Evolutionary conservation across 2,329 filamentous ascomycete genomes (phyloP).

Genomic region (Aspergillus sp.): DNA sequence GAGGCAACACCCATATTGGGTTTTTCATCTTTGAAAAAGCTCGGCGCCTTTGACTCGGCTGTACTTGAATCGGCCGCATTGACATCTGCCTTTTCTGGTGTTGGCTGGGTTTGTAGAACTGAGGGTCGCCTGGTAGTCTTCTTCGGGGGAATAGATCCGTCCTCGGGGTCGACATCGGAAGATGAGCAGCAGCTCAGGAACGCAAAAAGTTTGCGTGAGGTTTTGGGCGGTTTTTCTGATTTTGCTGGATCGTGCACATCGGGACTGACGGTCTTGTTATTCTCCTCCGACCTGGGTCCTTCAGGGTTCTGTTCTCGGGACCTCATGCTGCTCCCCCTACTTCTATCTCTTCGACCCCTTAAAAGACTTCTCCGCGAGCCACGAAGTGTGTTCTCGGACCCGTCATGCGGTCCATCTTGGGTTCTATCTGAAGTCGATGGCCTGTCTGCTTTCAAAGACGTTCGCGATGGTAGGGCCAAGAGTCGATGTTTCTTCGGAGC

Average conservation of each 20-base stretch:
- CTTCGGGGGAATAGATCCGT: slow-evolving; percentile 46
- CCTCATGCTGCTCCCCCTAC: slow-evolving; percentile 59
- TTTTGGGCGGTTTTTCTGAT: slow-evolving; percentile 42
- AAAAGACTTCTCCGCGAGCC: slow-evolving; percentile 67
- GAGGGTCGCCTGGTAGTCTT: slow-evolving; percentile 43
- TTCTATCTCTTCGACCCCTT: slow-evolving; percentile 64
- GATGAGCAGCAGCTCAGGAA: slow-evolving; percentile 52
- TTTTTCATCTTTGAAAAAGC: slow-evolving; percentile 40
- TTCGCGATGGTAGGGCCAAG: slow-evolving; percentile 38
- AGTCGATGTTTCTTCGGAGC: slow-evolving; percentile 38
- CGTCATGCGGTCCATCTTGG: slow-evolving; percentile 34
- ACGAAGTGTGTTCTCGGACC: slow-evolving; percentile 59
- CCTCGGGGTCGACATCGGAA: slow-evolving; percentile 46
- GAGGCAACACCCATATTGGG: slow-evolving; percentile 30
- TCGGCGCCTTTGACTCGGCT: slow-evolving; percentile 39
- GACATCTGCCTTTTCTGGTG: slow-evolving; percentile 41
- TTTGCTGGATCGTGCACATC: slow-evolving; percentile 35
- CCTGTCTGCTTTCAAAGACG: slow-evolving; percentile 39
- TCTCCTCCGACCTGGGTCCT: slow-evolving; percentile 31
- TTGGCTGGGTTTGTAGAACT: slow-evolving; percentile 37
- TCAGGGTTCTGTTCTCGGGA: slow-evolving; percentile 40
- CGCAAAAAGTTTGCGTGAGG: slow-evolving; percentile 42
- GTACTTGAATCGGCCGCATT: slow-evolving; percentile 41
- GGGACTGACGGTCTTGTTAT: slow-evolving; percentile 34
- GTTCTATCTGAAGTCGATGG: slow-evolving; percentile 33